Percentiles rank a stretch among this genome's conserved stretches.
These are phyloP conservation scores for Boletus subparvulus DNA, from an alignment of 768 basidiomycete species.

Conservation along the genomic window DNA sequence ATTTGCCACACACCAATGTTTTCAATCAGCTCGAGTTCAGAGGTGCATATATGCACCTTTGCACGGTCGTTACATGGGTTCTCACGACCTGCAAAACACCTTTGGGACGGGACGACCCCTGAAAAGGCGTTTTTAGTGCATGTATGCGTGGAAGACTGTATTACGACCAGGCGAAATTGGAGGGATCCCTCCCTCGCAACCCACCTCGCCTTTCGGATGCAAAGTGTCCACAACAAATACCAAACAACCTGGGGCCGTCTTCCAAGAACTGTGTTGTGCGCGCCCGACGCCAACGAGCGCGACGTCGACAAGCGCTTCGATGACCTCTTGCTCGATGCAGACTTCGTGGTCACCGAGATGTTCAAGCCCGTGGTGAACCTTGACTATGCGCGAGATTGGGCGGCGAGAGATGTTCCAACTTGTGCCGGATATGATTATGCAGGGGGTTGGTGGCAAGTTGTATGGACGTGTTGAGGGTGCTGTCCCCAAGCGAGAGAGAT, in stretches of 20 bases:
- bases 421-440: slow-evolving; percentile 80
- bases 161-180: slow-evolving; percentile 57
- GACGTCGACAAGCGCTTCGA: no score
- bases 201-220: slow-evolving; percentile 70
- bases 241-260: no score
- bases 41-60: slow-evolving; percentile 43
- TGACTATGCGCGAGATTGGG: slow-evolving; percentile 88
- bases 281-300: no score
- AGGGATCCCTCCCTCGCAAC: slow-evolving; percentile 76
- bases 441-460: slow-evolving; percentile 65
- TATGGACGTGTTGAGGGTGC: slow-evolving; percentile 75
- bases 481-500: slow-evolving; percentile 76
- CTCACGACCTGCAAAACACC: slow-evolving; percentile 43
- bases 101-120: slow-evolving; percentile 70
- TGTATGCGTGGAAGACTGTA: slow-evolving; percentile 80
- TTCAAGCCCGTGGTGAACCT: slow-evolving; percentile 74
- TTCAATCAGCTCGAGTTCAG: slow-evolving; percentile 68
- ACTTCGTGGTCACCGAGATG: slow-evolving; percentile 78
- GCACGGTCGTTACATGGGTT: neutral
- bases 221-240: slow-evolving; percentile 59
- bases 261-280: no score
- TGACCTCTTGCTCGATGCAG: slow-evolving; percentile 23
- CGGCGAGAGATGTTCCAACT: slow-evolving; percentile 83
- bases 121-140: slow-evolving; percentile 81
- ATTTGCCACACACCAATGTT: slow-evolving; percentile 65